Percentiles rank a stretch among this genome's conserved stretches.
These are phyloP conservation scores for Zygotorulaspora sp. DNA, from an alignment of 805 yeast species.

Conservation along the genomic window DNA sequence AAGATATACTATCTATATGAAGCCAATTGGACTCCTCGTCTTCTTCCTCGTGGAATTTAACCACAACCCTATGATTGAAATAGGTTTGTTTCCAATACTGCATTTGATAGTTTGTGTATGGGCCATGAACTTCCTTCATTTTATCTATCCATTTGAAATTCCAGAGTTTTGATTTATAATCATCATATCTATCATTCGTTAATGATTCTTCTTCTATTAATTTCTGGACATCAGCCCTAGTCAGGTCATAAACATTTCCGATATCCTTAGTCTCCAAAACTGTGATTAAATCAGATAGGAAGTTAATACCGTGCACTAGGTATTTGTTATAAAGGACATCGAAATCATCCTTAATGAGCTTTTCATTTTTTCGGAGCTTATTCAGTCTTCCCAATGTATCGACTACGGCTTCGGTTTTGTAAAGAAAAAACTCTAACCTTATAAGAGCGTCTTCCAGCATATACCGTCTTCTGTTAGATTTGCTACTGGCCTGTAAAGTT, in stretches of 20 bases:
- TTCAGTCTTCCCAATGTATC: constrained; percentile 43
- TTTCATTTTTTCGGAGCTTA: constrained; percentile 24
- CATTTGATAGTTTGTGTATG: constrained; percentile 52
- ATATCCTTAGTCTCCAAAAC: constrained; percentile 39
- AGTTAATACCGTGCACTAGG: constrained; percentile 31
- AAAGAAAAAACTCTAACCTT: constrained; percentile 31
- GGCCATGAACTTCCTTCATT: constrained; percentile 40
- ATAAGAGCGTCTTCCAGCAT: constrained; percentile 35
- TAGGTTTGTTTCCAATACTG: constrained; percentile 47
- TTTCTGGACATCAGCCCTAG: constrained; percentile 39
- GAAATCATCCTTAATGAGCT: constrained; percentile 1
- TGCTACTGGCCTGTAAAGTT: constrained; percentile 24
- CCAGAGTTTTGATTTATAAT: constrained; percentile 35
- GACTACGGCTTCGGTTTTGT: constrained; percentile 46
- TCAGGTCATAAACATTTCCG: constrained; percentile 41
- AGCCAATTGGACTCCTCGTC: constrained; percentile 27
- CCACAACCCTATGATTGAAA: constrained; percentile 45
- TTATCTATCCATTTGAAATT: constrained; percentile 41
- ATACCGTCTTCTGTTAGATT: constrained; percentile 17
- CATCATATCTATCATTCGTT: constrained; percentile 20
- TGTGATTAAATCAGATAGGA: constrained; percentile 44
- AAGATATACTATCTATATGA: constrained; percentile 23
- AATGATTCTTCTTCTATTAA: constrained; percentile 27
- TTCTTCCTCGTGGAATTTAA: constrained; percentile 28
- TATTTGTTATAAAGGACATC: constrained; percentile 7